These are phyloP conservation scores for Trematosphaeria pertusa DNA, from an alignment of 2,329 filamentous ascomycete genomes.

Conservation along the genomic window DNA sequence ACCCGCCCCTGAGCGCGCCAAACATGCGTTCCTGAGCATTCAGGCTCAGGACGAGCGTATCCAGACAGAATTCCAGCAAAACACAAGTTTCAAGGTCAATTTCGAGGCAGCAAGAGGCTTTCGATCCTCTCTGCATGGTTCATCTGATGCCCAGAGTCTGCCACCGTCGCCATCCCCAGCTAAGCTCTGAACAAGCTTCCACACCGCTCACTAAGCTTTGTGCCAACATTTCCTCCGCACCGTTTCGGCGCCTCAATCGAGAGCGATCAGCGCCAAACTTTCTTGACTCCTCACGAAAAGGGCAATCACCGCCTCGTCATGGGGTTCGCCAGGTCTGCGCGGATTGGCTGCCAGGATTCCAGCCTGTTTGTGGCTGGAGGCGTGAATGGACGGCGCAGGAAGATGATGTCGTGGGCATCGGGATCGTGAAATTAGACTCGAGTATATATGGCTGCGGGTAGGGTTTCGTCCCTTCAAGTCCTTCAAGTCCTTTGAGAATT, in stretches of 20 bases:
- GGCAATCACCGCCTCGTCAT: too few relatives aligned
- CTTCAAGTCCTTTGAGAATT: too few relatives aligned
- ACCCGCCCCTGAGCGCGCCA: too few relatives aligned
- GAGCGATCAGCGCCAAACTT: conserved; percentile 15
- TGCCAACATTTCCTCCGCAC: conserved; percentile 10
- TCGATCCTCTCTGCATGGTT: too few relatives aligned
- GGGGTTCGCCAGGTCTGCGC: background rate
- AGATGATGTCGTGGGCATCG: conserved; percentile 23
- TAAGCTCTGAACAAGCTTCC: conserved; percentile 16
- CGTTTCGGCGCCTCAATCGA: conserved; percentile 14
- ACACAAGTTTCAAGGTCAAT: too few relatives aligned
- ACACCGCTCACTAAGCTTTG: conserved; percentile 20
- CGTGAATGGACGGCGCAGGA: conserved; percentile 4
- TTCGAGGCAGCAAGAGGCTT: too few relatives aligned
- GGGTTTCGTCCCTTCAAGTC: background rate
- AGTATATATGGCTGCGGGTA: conserved; percentile 2
- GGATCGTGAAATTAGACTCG: conserved; percentile 9
- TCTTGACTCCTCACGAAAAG: conserved; percentile 1
- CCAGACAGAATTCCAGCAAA: too few relatives aligned
- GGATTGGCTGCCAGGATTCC: conserved; percentile 22
- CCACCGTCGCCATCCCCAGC: background rate
- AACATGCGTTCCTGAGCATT: too few relatives aligned
- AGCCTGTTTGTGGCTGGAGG: conserved; percentile 41
- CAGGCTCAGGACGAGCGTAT: too few relatives aligned
- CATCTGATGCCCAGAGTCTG: too few relatives aligned